Evolutionary conservation across 352 stramenopile genomes (phyloP).

Genomic region (Globisporangium cylindrosporum): DNA sequence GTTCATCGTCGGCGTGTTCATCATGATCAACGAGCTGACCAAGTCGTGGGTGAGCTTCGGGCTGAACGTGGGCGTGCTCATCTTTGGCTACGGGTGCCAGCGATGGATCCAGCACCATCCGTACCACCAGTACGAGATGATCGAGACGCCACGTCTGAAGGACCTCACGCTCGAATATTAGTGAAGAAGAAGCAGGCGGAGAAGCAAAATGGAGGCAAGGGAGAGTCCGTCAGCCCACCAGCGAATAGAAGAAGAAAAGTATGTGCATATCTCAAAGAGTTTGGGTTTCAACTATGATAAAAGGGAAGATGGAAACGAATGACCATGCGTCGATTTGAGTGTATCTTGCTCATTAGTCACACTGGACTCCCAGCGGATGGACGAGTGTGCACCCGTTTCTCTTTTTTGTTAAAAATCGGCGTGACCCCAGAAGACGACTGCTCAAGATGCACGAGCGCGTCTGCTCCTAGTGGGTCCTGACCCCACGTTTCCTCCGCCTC

Average conservation of each 20-base stretch:
- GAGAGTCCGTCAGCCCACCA: not conserved
- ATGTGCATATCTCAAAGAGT: not conserved
- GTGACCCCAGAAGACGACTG: not conserved
- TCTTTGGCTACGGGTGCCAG: conserved; percentile 50
- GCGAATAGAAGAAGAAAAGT: not conserved
- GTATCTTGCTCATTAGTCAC: not conserved
- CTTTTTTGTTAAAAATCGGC: not conserved
- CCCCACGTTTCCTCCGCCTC: not conserved
- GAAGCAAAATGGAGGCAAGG: not conserved
- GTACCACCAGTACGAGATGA: conserved; percentile 62
- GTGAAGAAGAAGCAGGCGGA: not conserved
- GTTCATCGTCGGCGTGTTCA: conserved; percentile 65
- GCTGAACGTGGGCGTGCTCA: conserved; percentile 51
- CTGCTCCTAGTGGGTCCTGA: not conserved
- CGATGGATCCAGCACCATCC: conserved; percentile 62
- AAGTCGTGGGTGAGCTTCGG: conserved; percentile 70
- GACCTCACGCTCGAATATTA: conserved; percentile 49
- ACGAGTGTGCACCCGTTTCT: not conserved
- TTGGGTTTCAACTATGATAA: not conserved
- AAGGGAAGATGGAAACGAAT: not conserved
- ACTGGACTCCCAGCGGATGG: not conserved
- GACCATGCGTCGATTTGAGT: not conserved
- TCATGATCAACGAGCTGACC: conserved; percentile 79
- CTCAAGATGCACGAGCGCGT: not conserved
- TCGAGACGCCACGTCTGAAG: conserved; percentile 32